Evolutionary conservation across 352 stramenopile species (phyloP).

Genomic region (Halophytophthora polymorphica): DNA sequence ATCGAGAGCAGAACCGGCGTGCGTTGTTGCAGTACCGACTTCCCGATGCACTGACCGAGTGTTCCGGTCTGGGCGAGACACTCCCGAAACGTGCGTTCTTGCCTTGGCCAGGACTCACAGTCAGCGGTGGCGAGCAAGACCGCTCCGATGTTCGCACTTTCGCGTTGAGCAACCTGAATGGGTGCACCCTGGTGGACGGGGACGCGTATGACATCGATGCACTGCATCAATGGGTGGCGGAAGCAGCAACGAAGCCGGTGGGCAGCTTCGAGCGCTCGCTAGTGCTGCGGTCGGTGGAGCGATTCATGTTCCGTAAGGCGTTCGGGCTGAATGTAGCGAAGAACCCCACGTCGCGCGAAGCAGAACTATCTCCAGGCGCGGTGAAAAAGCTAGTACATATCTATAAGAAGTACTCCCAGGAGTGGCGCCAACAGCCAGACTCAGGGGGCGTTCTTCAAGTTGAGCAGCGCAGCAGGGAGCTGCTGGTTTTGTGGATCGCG

Average conservation of each 20-base stretch:
- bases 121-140: background rate
- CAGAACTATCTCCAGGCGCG: too few species aligned
- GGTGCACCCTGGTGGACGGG: background rate
- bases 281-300: background rate
- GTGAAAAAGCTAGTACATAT: background rate
- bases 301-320: background rate
- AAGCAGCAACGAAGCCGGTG: background rate
- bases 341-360: background rate
- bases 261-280: background rate
- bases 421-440: background rate
- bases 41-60: background rate
- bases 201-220: background rate
- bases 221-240: background rate
- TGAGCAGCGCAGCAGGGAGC: conserved; percentile 13
- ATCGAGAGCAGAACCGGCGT: background rate
- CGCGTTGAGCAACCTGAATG: background rate
- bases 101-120: background rate
- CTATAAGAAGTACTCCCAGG: background rate
- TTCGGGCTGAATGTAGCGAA: background rate
- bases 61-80: too few species aligned
- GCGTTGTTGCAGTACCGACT: background rate
- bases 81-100: background rate
- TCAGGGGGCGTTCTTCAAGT: conserved; percentile 1
- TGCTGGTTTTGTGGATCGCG: conserved; percentile 22
- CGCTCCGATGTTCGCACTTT: background rate